phyloP scores from a whole-genome alignment of 768 basidiomycete species.

The Termitomyces sp. region DNA sequence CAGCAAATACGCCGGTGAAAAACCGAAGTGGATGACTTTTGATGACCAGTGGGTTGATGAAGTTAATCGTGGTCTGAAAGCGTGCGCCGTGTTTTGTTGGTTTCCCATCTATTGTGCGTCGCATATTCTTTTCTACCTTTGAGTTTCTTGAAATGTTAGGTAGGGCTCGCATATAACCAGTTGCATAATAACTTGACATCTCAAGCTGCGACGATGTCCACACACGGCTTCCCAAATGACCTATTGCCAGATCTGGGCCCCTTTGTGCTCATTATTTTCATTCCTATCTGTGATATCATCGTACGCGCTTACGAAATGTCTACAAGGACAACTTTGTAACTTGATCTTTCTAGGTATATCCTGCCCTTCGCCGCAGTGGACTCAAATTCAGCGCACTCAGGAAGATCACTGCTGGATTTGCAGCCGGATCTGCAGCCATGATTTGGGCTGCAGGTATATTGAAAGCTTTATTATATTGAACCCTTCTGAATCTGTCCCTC shows the following conservation, averaged over 20 bases:
- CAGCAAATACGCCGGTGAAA: slow-evolving; percentile 38
- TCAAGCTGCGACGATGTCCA: slow-evolving; percentile 72
- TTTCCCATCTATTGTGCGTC: slow-evolving; percentile 64
- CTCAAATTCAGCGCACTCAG: slow-evolving; percentile 55
- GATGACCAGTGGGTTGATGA: slow-evolving; percentile 81
- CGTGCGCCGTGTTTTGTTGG: slow-evolving; percentile 57
- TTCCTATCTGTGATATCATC: slow-evolving; percentile 59
- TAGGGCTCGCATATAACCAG: slow-evolving; percentile 77
- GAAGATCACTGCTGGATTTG: slow-evolving; percentile 54
- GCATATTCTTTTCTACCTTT: neutral
- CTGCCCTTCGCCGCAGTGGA: slow-evolving; percentile 42
- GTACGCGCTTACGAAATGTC: slow-evolving; percentile 20
- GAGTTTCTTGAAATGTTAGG: too few relatives aligned
- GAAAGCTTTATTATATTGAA: slow-evolving; percentile 8
- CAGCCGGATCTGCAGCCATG: slow-evolving; percentile 52
- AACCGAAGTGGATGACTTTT: slow-evolving; percentile 68
- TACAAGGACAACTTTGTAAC: neutral
- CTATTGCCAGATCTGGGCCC: slow-evolving; percentile 76
- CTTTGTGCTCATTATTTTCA: slow-evolving; percentile 67
- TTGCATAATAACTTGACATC: slow-evolving; percentile 74
- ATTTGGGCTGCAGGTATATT: slow-evolving; percentile 56
- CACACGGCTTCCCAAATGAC: slow-evolving; percentile 70
- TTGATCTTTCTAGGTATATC: slow-evolving; percentile 40
- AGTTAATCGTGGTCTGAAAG: slow-evolving; percentile 65
- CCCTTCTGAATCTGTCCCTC: slow-evolving; percentile 18